Percentiles rank a stretch among this genome's conserved stretches.
Evolutionary conservation across 192 early-diverging fungal genomes (phyloP).

Genomic region (Entomortierella beljakovae): DNA sequence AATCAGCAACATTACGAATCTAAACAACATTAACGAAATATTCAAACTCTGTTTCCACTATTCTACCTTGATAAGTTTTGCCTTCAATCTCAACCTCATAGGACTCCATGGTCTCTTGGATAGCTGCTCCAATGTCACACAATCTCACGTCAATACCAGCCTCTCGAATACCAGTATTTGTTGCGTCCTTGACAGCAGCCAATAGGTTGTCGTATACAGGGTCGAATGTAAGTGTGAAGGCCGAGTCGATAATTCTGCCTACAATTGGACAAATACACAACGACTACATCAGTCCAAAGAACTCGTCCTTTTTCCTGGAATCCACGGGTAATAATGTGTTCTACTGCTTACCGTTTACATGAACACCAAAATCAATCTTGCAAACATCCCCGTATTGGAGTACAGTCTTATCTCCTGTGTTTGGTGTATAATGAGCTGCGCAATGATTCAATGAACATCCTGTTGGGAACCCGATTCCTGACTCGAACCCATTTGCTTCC

Average conservation of each 20-base stretch:
- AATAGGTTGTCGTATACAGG: slow-evolving; percentile 88
- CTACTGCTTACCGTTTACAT: slow-evolving; percentile 86
- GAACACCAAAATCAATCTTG: slow-evolving; percentile 97
- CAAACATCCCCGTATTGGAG: slow-evolving; percentile 90
- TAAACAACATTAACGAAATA: slow-evolving; percentile 10
- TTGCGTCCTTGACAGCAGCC: slow-evolving; percentile 93
- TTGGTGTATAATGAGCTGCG: slow-evolving; percentile 98
- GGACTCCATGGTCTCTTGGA: slow-evolving; percentile 98
- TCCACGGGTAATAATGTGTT: too few relatives aligned
- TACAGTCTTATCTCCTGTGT: slow-evolving; percentile 94
- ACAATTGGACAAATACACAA: neutral
- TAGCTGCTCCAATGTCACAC: slow-evolving; percentile 93
- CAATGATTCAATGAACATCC: slow-evolving; percentile 94
- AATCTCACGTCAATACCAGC: slow-evolving; percentile 98
- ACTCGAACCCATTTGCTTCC: slow-evolving; percentile 86
- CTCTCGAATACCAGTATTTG: slow-evolving; percentile 93
- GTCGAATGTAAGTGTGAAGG: slow-evolving; percentile 94
- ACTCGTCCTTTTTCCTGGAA: too few relatives aligned
- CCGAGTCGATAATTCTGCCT: slow-evolving; percentile 94
- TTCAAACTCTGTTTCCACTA: neutral
- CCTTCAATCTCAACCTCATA: slow-evolving; percentile 96
- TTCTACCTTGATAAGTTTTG: slow-evolving; percentile 84
- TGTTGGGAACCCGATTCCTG: slow-evolving; percentile 96
- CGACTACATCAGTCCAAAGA: neutral
- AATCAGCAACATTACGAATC: neutral